phyloP scores from a whole-genome alignment of 1,284 basidiomycete genomes.

The Austroboletus novae-zelandiae region DNA sequence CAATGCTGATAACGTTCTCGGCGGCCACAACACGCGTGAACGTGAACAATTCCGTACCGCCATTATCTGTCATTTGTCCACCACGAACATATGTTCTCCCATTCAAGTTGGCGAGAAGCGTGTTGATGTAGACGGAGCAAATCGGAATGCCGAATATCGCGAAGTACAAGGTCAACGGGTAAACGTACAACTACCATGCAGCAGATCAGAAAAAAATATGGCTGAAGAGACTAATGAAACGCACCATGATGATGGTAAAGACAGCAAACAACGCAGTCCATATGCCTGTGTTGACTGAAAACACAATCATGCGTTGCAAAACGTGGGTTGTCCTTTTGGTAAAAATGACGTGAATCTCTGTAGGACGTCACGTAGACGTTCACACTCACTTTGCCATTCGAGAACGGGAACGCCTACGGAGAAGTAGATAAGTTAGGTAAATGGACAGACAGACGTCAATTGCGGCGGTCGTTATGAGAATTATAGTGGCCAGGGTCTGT shows the following conservation, averaged over 20 bases:
- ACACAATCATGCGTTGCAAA: slow-evolving; percentile 14
- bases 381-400: slow-evolving; percentile 1
- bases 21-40: too few species aligned
- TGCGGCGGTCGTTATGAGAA: background rate
- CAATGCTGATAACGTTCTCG: background rate
- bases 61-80: background rate
- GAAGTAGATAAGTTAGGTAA: slow-evolving; percentile 8
- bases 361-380: background rate
- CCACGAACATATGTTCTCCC: slow-evolving; percentile 11
- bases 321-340: slow-evolving; percentile 4
- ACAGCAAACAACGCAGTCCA: slow-evolving; percentile 17
- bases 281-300: slow-evolving; percentile 13
- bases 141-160: slow-evolving; percentile 4
- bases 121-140: slow-evolving; percentile 17
- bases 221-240: background rate
- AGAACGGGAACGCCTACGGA: background rate
- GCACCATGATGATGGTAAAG: slow-evolving; percentile 11
- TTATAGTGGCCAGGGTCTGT: background rate
- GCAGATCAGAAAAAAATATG: background rate
- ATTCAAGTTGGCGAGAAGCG: slow-evolving; percentile 17
- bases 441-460: slow-evolving; percentile 7
- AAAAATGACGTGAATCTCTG: background rate
- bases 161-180: slow-evolving; percentile 1
- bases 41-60: background rate
- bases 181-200: background rate